phyloP scores from a whole-genome alignment of 1,284 basidiomycete genomes.

The Puccinia triticina region DNA sequence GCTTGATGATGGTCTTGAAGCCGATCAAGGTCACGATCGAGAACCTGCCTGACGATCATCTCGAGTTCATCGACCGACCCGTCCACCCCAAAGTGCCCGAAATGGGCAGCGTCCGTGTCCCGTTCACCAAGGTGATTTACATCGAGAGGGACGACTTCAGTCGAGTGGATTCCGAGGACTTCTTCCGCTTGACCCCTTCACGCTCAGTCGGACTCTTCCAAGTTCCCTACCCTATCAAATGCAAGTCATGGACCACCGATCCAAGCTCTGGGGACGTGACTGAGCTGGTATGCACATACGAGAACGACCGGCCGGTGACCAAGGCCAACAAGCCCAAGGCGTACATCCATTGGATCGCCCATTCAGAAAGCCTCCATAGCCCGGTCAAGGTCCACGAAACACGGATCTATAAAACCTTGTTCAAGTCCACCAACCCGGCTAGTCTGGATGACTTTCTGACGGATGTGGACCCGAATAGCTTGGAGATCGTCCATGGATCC shows the following conservation, averaged over 20 bases:
- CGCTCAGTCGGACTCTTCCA: slow-evolving; percentile 97
- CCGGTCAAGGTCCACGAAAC: slow-evolving; percentile 86
- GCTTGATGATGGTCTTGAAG: slow-evolving; percentile 87
- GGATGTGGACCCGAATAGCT: slow-evolving; percentile 76
- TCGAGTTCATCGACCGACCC: slow-evolving; percentile 82
- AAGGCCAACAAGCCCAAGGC: slow-evolving; percentile 79
- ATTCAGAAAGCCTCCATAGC: slow-evolving; percentile 74
- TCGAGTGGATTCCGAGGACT: slow-evolving; percentile 80
- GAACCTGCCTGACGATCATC: slow-evolving; percentile 85
- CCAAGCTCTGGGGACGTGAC: slow-evolving; percentile 71
- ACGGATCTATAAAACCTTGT: slow-evolving; percentile 87
- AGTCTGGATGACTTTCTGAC: slow-evolving; percentile 71
- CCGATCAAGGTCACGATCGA: slow-evolving; percentile 90
- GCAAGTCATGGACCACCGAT: slow-evolving; percentile 80
- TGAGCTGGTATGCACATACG: slow-evolving; percentile 78
- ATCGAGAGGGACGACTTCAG: slow-evolving; percentile 96
- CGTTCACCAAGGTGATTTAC: slow-evolving; percentile 86
- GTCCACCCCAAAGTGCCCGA: slow-evolving; percentile 91
- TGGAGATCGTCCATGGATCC: slow-evolving; percentile 77
- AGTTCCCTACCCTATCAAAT: slow-evolving; percentile 93
- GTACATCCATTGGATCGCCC: slow-evolving; percentile 97
- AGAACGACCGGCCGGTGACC: slow-evolving; percentile 65
- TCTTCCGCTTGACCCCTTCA: slow-evolving; percentile 95
- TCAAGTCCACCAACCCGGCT: slow-evolving; percentile 89
- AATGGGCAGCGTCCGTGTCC: slow-evolving; percentile 79